A percentile compares a stretch with the other conserved stretches of the same genome.
Conservation (phyloP, 331 rosid species). For the Rhamnella rubrinervis region DNA sequence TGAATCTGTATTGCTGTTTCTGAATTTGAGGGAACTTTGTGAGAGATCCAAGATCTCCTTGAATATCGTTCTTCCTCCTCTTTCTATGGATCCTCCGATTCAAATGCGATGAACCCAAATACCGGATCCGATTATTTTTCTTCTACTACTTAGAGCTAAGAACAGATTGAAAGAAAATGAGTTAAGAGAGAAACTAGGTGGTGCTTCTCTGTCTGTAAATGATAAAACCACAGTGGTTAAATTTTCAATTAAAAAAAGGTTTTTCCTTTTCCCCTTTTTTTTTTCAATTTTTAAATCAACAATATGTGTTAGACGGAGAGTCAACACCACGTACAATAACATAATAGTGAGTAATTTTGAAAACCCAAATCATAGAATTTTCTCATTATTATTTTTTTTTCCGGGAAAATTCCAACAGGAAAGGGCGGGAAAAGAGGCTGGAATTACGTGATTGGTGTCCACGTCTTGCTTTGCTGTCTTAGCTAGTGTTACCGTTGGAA, state of each 20-base stretch:
- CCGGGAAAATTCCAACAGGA: neutral
- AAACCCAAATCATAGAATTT: neutral
- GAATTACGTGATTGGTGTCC: slow-evolving; percentile 54
- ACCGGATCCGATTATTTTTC: slow-evolving; percentile 20
- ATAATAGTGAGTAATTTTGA: neutral
- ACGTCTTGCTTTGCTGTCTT: slow-evolving; percentile 34
- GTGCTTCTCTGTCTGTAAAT: neutral
- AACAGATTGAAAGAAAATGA: neutral
- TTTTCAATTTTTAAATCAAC: too few relatives aligned
- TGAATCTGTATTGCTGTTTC: neutral
- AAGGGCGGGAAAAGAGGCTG: slow-evolving; percentile 42
- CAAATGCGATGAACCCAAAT: slow-evolving; percentile 29
- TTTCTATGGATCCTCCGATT: slow-evolving; percentile 36
- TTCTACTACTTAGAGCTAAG: neutral
- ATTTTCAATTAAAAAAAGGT: neutral
- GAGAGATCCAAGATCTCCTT: slow-evolving; percentile 25
- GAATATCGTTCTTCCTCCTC: slow-evolving; percentile 30
- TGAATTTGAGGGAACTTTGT: neutral
- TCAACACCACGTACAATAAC: neutral
- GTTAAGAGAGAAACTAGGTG: neutral
- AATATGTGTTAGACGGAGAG: neutral
- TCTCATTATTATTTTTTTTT: neutral
- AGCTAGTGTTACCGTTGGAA: slow-evolving; percentile 25
- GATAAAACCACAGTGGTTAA: neutral
- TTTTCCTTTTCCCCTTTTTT: neutral